phyloP scores from a whole-genome alignment of 306 rosid genomes.

The Cucurbita moschata region DNA sequence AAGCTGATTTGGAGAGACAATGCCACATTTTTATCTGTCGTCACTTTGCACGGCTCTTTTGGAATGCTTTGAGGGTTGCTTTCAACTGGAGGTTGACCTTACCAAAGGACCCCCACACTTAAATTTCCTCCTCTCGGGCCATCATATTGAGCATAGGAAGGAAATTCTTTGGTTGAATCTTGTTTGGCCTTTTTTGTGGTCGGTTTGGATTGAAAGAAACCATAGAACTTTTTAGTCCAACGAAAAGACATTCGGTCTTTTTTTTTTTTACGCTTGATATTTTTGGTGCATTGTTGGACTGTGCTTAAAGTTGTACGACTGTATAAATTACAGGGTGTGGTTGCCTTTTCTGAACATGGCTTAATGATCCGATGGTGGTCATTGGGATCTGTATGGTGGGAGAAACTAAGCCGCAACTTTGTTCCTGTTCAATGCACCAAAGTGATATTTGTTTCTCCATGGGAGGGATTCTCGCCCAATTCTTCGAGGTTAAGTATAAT shows the following conservation, averaged over 20 bases:
- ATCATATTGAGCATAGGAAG: too few species aligned
- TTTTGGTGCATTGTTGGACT: background rate
- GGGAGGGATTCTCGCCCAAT: constrained; percentile 99
- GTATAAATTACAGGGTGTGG: constrained; percentile 48
- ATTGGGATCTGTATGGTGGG: constrained; percentile 94
- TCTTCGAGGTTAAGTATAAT: constrained; percentile 84
- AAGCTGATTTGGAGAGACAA: too few species aligned
- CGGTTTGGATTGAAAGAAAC: background rate
- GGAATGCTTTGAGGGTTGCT: too few species aligned
- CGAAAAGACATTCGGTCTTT: background rate
- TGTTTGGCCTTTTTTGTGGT: too few species aligned
- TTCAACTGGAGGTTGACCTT: too few species aligned
- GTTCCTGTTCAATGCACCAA: constrained; percentile 91
- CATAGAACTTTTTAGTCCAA: background rate
- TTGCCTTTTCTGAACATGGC: constrained; percentile 92
- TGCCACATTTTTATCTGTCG: too few species aligned
- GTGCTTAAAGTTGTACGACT: background rate
- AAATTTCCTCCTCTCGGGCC: too few species aligned
- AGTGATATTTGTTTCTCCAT: constrained; percentile 85
- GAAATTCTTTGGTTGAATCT: too few species aligned
- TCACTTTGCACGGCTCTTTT: too few species aligned
- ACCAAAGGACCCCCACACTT: too few species aligned
- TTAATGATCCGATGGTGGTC: constrained; percentile 99
- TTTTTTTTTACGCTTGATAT: background rate
- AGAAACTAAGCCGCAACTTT: constrained; percentile 72